Percentiles rank a stretch among this genome's conserved stretches.
Conservation (phyloP, 169 alveolate species). For the Babesia caballi region DNA sequence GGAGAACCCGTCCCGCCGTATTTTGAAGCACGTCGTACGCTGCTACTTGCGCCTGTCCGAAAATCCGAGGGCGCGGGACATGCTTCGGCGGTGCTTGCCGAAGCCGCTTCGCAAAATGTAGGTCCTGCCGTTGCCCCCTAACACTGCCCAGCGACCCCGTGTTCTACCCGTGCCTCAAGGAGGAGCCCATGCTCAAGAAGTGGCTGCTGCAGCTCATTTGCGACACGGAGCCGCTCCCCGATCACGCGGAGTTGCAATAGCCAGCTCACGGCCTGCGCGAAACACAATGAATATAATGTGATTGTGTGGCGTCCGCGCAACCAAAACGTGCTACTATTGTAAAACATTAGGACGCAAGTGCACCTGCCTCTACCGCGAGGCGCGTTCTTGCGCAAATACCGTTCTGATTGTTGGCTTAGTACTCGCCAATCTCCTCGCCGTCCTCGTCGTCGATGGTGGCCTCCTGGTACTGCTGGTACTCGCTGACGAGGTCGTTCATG, state of each 20-base stretch:
- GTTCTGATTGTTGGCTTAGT: neutral
- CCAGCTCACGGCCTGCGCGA: neutral
- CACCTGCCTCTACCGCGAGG: conserved; percentile 42
- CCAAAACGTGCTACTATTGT: neutral
- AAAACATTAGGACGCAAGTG: conserved; percentile 6
- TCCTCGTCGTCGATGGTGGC: conserved; percentile 96
- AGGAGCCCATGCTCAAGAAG: conserved; percentile 77
- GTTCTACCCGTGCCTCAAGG: conserved; percentile 76
- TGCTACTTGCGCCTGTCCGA: conserved; percentile 97
- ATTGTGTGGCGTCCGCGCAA: neutral
- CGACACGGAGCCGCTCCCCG: conserved; percentile 65
- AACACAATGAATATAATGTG: neutral
- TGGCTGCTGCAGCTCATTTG: conserved; percentile 75
- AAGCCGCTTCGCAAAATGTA: conserved; percentile 68
- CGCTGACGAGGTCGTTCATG: conserved; percentile 96
- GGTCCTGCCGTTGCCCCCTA: neutral
- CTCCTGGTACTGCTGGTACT: conserved; percentile 98
- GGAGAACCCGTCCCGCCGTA: conserved; percentile 90
- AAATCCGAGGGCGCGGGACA: conserved; percentile 89
- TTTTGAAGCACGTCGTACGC: conserved; percentile 92
- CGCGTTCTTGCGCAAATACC: conserved; percentile 15
- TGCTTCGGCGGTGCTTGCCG: conserved; percentile 83
- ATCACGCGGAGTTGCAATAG: neutral
- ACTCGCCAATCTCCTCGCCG: conserved; percentile 80
- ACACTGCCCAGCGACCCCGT: conserved; percentile 64